Percentiles rank a stretch among this genome's conserved stretches.
These are phyloP conservation scores for Pseudomonodictys pantanalensis DNA, from an alignment of 495 filamentous ascomycete genomes.

Conservation along the genomic window DNA sequence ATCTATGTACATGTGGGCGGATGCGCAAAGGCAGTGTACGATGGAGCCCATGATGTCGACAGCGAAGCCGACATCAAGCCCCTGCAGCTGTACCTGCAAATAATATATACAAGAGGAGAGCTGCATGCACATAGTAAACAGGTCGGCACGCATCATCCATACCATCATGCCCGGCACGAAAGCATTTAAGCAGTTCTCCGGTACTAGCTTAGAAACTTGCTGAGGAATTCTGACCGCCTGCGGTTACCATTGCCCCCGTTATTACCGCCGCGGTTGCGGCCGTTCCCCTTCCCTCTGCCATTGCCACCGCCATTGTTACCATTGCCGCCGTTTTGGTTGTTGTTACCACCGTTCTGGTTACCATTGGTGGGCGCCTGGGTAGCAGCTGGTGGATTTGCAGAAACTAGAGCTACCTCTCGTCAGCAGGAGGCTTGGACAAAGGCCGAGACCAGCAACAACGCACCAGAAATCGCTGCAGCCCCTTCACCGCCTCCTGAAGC, in stretches of 20 bases:
- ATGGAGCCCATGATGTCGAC: no score
- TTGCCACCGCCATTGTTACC: background rate
- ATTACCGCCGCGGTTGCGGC: background rate
- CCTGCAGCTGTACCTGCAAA: no score
- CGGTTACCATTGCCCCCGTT: background rate
- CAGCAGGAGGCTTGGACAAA: background rate
- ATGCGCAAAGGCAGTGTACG: no score
- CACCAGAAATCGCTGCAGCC: conserved; percentile 12
- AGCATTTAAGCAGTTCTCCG: no score
- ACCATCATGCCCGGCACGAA: no score
- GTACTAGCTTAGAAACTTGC: no score
- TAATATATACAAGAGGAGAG: no score
- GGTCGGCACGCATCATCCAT: no score
- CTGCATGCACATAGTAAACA: no score
- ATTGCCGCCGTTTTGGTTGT: background rate
- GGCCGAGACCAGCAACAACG: background rate
- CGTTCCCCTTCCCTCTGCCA: background rate
- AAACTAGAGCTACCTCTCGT: conserved; percentile 1
- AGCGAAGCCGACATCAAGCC: no score
- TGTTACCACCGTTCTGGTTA: background rate
- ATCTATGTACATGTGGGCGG: no score
- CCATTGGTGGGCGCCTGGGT: background rate
- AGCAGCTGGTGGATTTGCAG: background rate
- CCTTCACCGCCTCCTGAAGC: background rate
- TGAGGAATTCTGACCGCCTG: background rate